Percentiles rank a stretch among this genome's conserved stretches.
Conservation (phyloP, 176 grass and related monocot species). For the Thalia dealbata region DNA sequence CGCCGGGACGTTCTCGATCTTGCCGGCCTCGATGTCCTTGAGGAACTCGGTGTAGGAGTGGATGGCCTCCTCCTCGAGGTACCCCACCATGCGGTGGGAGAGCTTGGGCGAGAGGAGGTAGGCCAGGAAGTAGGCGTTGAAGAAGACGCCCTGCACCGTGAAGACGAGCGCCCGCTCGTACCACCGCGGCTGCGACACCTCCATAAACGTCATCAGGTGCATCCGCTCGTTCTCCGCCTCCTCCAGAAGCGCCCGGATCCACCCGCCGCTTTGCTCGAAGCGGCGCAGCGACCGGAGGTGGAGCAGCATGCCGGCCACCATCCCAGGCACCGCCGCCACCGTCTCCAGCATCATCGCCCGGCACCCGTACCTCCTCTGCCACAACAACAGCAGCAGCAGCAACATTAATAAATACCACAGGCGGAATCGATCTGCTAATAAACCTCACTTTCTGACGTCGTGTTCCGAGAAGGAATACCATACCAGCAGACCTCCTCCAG, state of each 20-base stretch:
- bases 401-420: too few species aligned
- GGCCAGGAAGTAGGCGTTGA: slow-evolving; percentile 5
- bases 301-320: slow-evolving; percentile 9
- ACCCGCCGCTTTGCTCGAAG: slow-evolving; percentile 15
- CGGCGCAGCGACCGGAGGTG: slow-evolving; percentile 16
- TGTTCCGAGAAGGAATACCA: too few species aligned
- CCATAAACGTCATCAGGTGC: slow-evolving; percentile 22
- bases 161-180: slow-evolving; percentile 11
- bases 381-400: too few species aligned
- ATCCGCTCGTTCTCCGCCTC: slow-evolving; percentile 19
- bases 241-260: slow-evolving; percentile 10
- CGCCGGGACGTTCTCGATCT: slow-evolving; percentile 18
- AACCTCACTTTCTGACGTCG: too few species aligned
- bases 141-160: slow-evolving; percentile 9
- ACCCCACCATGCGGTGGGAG: slow-evolving; percentile 11
- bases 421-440: too few species aligned
- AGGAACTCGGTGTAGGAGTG: slow-evolving; percentile 19
- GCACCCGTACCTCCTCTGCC: slow-evolving; percentile 16
- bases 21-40: slow-evolving; percentile 4
- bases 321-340: slow-evolving; percentile 17
- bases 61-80: slow-evolving; percentile 18
- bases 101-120: slow-evolving; percentile 8
- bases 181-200: slow-evolving; percentile 14
- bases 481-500: too few species aligned
- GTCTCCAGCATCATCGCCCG: slow-evolving; percentile 22